These are phyloP conservation scores for Fusarium heterosporum DNA, from an alignment of 2,329 filamentous ascomycete genomes.

Conservation along the genomic window DNA sequence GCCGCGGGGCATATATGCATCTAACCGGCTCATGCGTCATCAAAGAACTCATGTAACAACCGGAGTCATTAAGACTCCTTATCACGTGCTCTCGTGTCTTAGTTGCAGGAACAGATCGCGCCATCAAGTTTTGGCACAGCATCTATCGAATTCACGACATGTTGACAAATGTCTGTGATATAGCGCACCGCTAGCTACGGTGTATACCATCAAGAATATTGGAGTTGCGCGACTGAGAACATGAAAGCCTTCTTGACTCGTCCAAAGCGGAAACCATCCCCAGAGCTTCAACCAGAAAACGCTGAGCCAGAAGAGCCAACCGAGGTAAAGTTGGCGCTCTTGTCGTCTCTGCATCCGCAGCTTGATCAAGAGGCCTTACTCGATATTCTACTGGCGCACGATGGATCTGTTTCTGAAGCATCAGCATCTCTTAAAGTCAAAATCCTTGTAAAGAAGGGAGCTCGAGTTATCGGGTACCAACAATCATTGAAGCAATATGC, in stretches of 20 bases:
- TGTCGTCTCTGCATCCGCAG: constrained; percentile 79
- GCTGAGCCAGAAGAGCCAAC: constrained; percentile 78
- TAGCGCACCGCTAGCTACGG: not conserved
- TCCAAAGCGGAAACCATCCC: constrained; percentile 62
- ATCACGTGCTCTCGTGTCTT: constrained; percentile 49
- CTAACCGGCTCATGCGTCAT: constrained; percentile 35
- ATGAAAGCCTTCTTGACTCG: constrained; percentile 71
- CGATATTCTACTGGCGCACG: constrained; percentile 80
- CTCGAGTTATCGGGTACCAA: constrained; percentile 65
- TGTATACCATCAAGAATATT: not conserved
- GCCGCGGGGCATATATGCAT: constrained; percentile 44
- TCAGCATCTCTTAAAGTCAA: constrained; percentile 63
- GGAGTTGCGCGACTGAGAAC: constrained; percentile 12
- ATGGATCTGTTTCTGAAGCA: constrained; percentile 79
- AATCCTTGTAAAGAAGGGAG: constrained; percentile 50
- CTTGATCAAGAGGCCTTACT: constrained; percentile 75
- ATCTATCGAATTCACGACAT: not conserved
- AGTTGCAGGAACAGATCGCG: not conserved
- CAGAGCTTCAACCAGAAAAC: constrained; percentile 43
- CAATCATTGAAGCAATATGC: constrained; percentile 70
- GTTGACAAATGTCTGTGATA: not conserved
- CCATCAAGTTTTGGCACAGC: constrained; percentile 4
- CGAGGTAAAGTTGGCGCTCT: constrained; percentile 86
- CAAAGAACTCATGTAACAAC: constrained; percentile 27
- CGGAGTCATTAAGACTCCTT: not conserved